Base-by-base conservation (phyloP, 2,329 filamentous ascomycete genomes). In the Fusarium aywerte region DNA sequence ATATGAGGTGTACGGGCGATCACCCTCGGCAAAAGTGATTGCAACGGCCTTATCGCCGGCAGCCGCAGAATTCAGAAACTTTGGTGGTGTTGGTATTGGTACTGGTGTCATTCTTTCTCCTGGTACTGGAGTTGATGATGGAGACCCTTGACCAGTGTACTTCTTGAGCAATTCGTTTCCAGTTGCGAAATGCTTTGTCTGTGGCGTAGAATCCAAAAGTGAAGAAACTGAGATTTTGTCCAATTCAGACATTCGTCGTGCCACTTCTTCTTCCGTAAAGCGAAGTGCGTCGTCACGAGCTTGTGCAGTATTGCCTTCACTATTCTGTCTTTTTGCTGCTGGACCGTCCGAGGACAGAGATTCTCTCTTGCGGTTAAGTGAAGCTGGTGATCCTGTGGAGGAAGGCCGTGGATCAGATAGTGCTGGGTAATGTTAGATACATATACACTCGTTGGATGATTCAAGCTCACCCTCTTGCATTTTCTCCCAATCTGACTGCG, bases 401-500 rank as follows among this genome's bases (percentile, higher is more conserved):
- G 53, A 40, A 32, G 52, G 18, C 11, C 43, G 38, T 18, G 49
- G 42, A 11, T 39, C 35, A 13, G 53, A 29, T 36, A 59, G 62
- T 31, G 23, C 66, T 69, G 38, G 33, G 15, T 29, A 21, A 39
- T 38, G 64, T 54, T 36, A 65, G 52, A 67, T 27, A 4, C 2
- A 42, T 47, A 18, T 47, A 12, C 27, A 36, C 18, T n/a, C 12
- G 9, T 32, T 7, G 2, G 5, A 35, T 3, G 21, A 21, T 6
- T 13, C 8, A 20, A 18, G 42, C 62, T 40, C 31, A 69, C 66
- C 33, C 56, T 44, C 62, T 9, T 43, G 53, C 18, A 35, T 58
- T 25, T 38, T 47, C 53, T 75, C 73, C 78, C 78, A 79, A 15
- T 72, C 53, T 31, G 62, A 63, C 54, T 79, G 77, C 18, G 75